phyloP scores from a whole-genome alignment of 441 rosid species.

The Brassica balearica region DNA sequence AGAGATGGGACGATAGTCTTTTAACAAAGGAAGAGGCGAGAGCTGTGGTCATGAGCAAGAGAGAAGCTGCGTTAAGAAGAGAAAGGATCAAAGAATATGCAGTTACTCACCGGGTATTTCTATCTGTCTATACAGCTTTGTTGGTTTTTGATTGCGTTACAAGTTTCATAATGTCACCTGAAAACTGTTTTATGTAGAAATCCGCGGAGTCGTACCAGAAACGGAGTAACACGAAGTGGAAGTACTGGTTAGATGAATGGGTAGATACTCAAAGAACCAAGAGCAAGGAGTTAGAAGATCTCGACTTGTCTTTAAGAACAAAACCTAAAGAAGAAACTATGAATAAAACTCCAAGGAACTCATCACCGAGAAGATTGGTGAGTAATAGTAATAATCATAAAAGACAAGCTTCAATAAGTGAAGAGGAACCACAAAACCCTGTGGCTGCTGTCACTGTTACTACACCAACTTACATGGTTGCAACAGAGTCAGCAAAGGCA shows the following conservation, averaged over 20 bases:
- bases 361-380: slow-evolving; percentile 51
- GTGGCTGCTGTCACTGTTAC: slow-evolving; percentile 32
- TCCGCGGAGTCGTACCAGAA: slow-evolving; percentile 80
- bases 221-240: slow-evolving; percentile 71
- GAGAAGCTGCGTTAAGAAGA: slow-evolving; percentile 72
- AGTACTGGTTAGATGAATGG: slow-evolving; percentile 92
- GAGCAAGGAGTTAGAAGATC: slow-evolving; percentile 82
- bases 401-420: slow-evolving; percentile 65
- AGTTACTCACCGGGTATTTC: slow-evolving; percentile 68
- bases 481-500: slow-evolving; percentile 88
- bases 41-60: slow-evolving; percentile 66
- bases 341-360: slow-evolving; percentile 45
- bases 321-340: slow-evolving; percentile 51
- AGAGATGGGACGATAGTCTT: slow-evolving; percentile 85
- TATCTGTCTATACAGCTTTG: neutral
- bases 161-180: slow-evolving; percentile 13
- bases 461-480: slow-evolving; percentile 86
- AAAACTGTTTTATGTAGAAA: slow-evolving; percentile 51
- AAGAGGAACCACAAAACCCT: slow-evolving; percentile 54
- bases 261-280: slow-evolving; percentile 77
- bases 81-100: slow-evolving; percentile 74
- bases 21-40: slow-evolving; percentile 81
- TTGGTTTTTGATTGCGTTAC: neutral
- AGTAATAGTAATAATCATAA: slow-evolving; percentile 49
- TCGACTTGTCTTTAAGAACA: slow-evolving; percentile 60